Conservation (phyloP, 352 stramenopile genomes). For the Globisporangium cylindrosporum region DNA sequence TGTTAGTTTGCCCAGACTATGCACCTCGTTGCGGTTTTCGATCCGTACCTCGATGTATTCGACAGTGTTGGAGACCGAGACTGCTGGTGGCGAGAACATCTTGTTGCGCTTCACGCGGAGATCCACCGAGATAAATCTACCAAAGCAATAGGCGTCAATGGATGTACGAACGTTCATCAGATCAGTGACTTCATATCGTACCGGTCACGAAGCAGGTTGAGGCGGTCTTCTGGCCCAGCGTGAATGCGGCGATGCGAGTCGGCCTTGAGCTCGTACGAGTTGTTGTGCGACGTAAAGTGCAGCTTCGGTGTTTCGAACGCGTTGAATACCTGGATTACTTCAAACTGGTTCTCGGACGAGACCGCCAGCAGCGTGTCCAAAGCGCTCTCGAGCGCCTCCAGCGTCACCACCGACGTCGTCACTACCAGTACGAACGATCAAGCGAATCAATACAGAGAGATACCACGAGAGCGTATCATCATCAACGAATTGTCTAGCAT, state of each 20-base stretch:
- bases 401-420: constrained; percentile 77
- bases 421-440: constrained; percentile 30
- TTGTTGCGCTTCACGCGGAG: constrained; percentile 80
- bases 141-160: neutral
- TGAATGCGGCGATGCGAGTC: constrained; percentile 58
- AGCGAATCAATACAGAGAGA: neutral
- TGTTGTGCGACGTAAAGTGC: constrained; percentile 61
- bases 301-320: constrained; percentile 74
- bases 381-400: constrained; percentile 79
- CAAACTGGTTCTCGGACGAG: constrained; percentile 77
- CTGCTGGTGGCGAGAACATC: constrained; percentile 66
- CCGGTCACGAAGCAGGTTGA: constrained; percentile 67
- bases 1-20: neutral
- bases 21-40: neutral
- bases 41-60: constrained; percentile 68
- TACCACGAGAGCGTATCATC: neutral
- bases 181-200: constrained; percentile 9
- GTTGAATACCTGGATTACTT: constrained; percentile 79
- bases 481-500: neutral
- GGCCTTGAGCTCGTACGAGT: constrained; percentile 71
- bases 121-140: constrained; percentile 63
- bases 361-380: constrained; percentile 80
- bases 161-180: neutral
- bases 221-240: constrained; percentile 45
- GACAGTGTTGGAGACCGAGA: constrained; percentile 44